Base-by-base conservation (phyloP, 2,329 filamentous ascomycete genomes). In the Rhinocladiella similis region DNA sequence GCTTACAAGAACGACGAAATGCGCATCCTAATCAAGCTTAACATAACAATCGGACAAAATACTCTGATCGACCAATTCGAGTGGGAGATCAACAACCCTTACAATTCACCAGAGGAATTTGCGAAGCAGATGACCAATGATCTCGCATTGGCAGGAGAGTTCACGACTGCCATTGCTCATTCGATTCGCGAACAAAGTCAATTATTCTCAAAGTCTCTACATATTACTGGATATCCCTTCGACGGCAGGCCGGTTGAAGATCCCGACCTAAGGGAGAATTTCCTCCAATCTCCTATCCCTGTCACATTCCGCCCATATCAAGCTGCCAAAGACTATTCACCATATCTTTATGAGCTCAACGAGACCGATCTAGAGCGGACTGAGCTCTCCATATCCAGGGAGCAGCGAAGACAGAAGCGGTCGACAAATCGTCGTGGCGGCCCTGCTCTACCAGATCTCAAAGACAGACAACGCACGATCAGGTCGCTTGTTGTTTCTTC, bases 1-100 rank as follows among this genome's bases (percentile, higher is more conserved):
- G 92, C 94, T 5, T 96, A 97, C 78, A 97, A 97, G 74, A 96
- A 99, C 69, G 94, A 99, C 70, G 94, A 99, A 76, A 97, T 99
- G 93, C 88, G 94, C 49, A 89, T 99, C 65, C 77, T 96, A 42
- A 85, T 99, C 73, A 97, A 97, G 73, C 81, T 99, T 49, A 97
- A 97, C 73, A 96, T 99, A 68, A 97, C 94, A 5, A 97, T 99
- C 68, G 94, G 93, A 39, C 88, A 90, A 62, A 90, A 96, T 69
- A 97, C 92, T 0, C 80, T 99, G 22, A 88, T 97, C 35, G 94
- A 99, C 68, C 94, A 97, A 70, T 97, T 99, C 60, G 94, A 99
- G 73, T 99, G 94, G 94, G 94, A 99, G 66, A 91, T 97, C 70
- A 97, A 97, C 74, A 95, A 96, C 70, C 89, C 92, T 0, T 77